Evolutionary conservation across 805 yeast species (phyloP).

Genomic region (Cyberlindnera mycetangii): DNA sequence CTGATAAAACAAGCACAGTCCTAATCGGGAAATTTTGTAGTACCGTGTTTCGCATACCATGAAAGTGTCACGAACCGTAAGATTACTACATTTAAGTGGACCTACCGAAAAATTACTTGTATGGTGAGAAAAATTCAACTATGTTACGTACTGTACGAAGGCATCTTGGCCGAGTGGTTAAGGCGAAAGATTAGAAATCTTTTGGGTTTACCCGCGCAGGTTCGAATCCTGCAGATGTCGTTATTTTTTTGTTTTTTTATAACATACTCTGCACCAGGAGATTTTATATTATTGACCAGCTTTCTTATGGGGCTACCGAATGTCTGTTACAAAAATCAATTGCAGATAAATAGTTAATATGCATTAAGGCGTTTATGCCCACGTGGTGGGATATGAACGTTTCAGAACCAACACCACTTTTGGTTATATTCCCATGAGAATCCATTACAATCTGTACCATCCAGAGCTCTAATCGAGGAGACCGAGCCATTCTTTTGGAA

Average conservation of each 20-base stretch:
- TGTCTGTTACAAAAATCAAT: background rate
- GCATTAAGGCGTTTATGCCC: too few species aligned
- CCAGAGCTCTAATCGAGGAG: constrained; percentile 38
- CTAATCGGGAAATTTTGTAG: background rate
- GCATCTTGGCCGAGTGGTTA: constrained; percentile 64
- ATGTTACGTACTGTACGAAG: constrained; percentile 12
- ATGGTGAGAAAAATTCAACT: background rate
- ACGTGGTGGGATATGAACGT: background rate
- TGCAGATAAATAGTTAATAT: background rate
- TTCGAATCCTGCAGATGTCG: constrained; percentile 77
- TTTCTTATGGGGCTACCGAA: background rate
- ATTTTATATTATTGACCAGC: background rate
- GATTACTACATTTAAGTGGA: background rate
- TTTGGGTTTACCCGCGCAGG: constrained; percentile 62
- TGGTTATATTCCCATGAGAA: constrained; percentile 42
- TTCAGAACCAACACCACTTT: constrained; percentile 48
- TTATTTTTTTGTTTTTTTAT: constrained; percentile 9
- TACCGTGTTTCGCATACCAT: background rate
- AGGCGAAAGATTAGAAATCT: constrained; percentile 63
- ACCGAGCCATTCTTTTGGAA: constrained; percentile 32
- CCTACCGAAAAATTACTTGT: background rate
- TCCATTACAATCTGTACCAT: constrained; percentile 16
- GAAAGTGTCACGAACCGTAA: too few species aligned
- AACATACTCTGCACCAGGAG: background rate
- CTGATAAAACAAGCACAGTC: background rate